Evolutionary conservation across 129 eudicot genomes (phyloP).

Genomic region (Lactuca sativa): DNA sequence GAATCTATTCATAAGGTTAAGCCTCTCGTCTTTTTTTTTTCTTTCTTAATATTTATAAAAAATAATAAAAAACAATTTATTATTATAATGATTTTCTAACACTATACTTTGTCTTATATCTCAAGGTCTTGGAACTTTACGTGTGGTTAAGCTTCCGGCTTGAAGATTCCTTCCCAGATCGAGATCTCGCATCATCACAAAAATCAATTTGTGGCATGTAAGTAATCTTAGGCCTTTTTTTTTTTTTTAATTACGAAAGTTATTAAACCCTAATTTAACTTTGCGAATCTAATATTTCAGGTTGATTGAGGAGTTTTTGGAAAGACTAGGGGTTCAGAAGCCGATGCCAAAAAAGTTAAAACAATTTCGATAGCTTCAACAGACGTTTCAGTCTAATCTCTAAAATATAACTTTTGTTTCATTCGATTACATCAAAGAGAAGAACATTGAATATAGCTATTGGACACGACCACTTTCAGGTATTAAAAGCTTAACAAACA

Average conservation of each 20-base stretch:
- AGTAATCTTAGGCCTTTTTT: conserved; percentile 23
- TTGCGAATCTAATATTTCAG: conserved; percentile 28
- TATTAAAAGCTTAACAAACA: conserved; percentile 1
- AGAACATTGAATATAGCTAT: not conserved
- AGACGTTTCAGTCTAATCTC: not conserved
- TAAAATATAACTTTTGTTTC: not conserved
- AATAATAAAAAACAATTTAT: too few relatives aligned
- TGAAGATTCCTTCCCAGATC: conserved; percentile 93
- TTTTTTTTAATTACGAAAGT: not conserved
- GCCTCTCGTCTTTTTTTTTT: conserved; percentile 5
- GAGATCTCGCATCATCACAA: conserved; percentile 86
- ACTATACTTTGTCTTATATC: conserved; percentile 7
- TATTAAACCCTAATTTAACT: not conserved
- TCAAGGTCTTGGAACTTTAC: conserved; percentile 91
- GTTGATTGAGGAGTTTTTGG: conserved; percentile 88
- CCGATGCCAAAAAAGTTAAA: conserved; percentile 38
- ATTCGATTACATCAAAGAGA: conserved; percentile 15
- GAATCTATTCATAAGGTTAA: conserved; percentile 96
- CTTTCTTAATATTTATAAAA: too few relatives aligned
- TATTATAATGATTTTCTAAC: not conserved
- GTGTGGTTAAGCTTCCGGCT: conserved; percentile 92
- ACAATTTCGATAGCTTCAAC: conserved; percentile 24
- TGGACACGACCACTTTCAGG: conserved; percentile 9
- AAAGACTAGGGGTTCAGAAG: conserved; percentile 63
- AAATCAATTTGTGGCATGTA: conserved; percentile 94